Conservation (phyloP, 257 asterid genomes). For the Solanum pinnatisectum region DNA sequence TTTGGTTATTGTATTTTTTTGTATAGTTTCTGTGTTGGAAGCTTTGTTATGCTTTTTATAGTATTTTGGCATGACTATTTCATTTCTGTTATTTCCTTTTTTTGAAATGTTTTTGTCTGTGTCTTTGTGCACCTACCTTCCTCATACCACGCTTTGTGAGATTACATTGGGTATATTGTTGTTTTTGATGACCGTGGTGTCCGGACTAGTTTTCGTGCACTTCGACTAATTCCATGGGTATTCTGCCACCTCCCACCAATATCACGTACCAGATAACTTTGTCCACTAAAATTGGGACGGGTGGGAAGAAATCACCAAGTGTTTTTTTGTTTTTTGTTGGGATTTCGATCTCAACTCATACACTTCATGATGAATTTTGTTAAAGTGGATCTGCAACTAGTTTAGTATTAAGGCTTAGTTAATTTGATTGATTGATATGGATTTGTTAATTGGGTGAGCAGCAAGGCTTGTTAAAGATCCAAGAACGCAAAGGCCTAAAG, state of each 20-base stretch:
- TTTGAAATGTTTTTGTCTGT: background rate
- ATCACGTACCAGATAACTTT: background rate
- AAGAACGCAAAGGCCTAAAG: conserved; percentile 52
- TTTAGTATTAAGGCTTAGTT: background rate
- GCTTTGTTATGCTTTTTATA: background rate
- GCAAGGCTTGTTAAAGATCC: conserved; percentile 63
- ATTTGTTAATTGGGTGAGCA: conserved; percentile 6
- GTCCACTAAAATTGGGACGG: background rate
- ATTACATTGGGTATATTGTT: background rate
- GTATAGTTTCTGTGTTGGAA: background rate
- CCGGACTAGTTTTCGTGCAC: background rate
- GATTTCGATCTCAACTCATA: background rate
- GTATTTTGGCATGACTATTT: background rate
- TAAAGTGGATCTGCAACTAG: background rate
- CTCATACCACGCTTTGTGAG: background rate
- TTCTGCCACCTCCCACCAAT: background rate
- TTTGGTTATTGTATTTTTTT: background rate
- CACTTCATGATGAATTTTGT: background rate
- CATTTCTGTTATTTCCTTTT: background rate
- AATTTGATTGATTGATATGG: background rate
- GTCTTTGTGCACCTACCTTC: background rate
- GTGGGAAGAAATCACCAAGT: background rate
- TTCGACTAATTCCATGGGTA: background rate
- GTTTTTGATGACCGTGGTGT: background rate
- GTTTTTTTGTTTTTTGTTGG: background rate